phyloP scores from a whole-genome alignment of 805 yeast genomes.

The Yarrowia bubula region DNA sequence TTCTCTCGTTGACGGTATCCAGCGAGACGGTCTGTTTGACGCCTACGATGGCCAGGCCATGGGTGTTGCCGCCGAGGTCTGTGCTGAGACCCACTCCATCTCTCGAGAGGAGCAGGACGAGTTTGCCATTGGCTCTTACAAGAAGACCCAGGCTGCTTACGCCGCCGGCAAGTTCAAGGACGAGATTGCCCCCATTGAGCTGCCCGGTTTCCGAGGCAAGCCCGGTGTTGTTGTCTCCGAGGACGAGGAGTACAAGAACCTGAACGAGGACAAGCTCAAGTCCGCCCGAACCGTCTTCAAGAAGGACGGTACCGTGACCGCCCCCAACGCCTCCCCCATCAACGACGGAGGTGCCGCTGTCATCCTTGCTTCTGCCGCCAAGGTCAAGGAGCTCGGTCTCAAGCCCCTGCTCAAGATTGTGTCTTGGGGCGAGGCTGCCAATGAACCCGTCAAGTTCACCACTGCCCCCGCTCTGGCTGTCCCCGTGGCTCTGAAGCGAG shows the following conservation, averaged over 20 bases:
- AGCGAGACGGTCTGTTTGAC: slow-evolving; percentile 89
- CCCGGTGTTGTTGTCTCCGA: slow-evolving; percentile 67
- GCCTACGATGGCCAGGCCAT: slow-evolving; percentile 84
- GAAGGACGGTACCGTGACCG: slow-evolving; percentile 94
- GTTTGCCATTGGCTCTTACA: slow-evolving; percentile 80
- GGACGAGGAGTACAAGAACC: slow-evolving; percentile 82
- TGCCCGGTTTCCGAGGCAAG: slow-evolving; percentile 86
- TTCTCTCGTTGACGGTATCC: slow-evolving; percentile 78
- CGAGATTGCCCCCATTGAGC: slow-evolving; percentile 84
- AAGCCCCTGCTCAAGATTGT: slow-evolving; percentile 84
- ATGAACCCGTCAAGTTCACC: slow-evolving; percentile 91
- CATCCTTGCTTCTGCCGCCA: slow-evolving; percentile 76
- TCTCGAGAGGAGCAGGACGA: slow-evolving; percentile 87
- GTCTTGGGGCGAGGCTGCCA: slow-evolving; percentile 99
- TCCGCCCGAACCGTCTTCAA: slow-evolving; percentile 93
- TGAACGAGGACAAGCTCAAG: slow-evolving; percentile 72
- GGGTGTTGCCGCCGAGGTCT: slow-evolving; percentile 98
- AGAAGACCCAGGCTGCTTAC: slow-evolving; percentile 80
- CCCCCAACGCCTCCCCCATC: slow-evolving; percentile 93
- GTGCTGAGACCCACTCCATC: slow-evolving; percentile 77
- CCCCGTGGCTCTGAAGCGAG: slow-evolving; percentile 92
- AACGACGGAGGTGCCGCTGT: slow-evolving; percentile 99
- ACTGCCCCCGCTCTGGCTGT: slow-evolving; percentile 93
- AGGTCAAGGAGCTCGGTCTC: slow-evolving; percentile 79
- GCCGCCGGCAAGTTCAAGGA: slow-evolving; percentile 72